Percentiles rank a stretch among this genome's conserved stretches.
Evolutionary conservation across 23 red algal genomes (phyloP).

Genomic region (Gracilaria caudata): DNA sequence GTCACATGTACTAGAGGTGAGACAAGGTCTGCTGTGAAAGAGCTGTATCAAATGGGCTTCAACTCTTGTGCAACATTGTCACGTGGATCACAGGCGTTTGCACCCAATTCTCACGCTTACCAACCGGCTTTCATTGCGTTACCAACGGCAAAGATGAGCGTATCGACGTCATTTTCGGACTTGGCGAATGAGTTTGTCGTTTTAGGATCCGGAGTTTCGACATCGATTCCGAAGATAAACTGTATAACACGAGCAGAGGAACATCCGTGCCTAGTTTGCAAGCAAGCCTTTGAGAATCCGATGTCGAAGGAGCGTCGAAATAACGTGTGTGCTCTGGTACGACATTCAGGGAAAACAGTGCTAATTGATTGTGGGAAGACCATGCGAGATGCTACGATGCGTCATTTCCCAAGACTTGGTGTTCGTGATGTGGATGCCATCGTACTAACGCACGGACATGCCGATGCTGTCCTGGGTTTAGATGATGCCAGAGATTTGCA

Average conservation of each 20-base stretch:
- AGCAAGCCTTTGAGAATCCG: conserved; percentile 20
- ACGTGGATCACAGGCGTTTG: not conserved
- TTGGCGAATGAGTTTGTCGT: conserved; percentile 59
- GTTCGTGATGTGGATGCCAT: conserved; percentile 77
- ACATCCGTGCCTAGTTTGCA: conserved; percentile 41
- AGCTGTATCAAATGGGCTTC: not conserved
- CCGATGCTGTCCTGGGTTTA: conserved; percentile 78
- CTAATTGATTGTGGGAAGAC: conserved; percentile 86
- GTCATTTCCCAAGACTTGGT: conserved; percentile 51
- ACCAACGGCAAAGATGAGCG: not conserved
- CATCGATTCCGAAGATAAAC: conserved; percentile 59
- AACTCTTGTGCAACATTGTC: not conserved
- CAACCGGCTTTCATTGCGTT: not conserved
- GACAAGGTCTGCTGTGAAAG: no score
- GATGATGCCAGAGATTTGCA: conserved; percentile 73
- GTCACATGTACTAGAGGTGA: no score
- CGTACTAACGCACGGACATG: conserved; percentile 88
- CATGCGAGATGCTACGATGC: conserved; percentile 62
- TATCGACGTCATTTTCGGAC: not conserved
- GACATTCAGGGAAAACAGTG: conserved; percentile 38
- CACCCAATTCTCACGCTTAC: not conserved
- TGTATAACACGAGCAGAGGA: conserved; percentile 49
- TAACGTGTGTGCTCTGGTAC: conserved; percentile 70
- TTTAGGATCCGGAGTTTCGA: conserved; percentile 68
- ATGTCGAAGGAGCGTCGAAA: conserved; percentile 54